Evolutionary conservation across 2,329 filamentous ascomycete genomes (phyloP).

Genomic region (Rosellinia necatrix): DNA sequence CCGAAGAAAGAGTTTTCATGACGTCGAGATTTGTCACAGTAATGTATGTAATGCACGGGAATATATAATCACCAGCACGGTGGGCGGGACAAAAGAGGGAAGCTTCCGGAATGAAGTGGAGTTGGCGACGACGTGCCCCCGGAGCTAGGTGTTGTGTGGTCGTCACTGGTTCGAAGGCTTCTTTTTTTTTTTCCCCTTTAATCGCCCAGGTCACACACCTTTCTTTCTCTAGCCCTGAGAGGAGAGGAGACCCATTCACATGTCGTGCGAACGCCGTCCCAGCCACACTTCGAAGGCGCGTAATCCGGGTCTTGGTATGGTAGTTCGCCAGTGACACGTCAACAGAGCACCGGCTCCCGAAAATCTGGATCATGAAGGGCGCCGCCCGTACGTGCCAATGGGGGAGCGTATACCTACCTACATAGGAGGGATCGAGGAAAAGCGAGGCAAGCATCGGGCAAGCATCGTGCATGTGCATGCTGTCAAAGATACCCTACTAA

Average conservation of each 20-base stretch:
- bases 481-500: constrained; percentile 17
- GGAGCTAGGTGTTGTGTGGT: not conserved
- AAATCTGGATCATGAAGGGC: constrained; percentile 33
- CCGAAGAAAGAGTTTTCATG: constrained; percentile 14
- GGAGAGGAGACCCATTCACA: constrained; percentile 24
- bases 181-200: no score
- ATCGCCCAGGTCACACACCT: constrained; percentile 16
- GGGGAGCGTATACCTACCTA: no score
- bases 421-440: constrained; percentile 1
- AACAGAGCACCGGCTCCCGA: constrained; percentile 33
- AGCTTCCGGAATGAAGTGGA: constrained; percentile 40
- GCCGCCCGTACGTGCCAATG: constrained; percentile 27
- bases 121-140: constrained; percentile 27
- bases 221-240: no score
- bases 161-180: no score
- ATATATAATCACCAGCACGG: constrained; percentile 23
- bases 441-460: constrained; percentile 28
- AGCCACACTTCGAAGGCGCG: constrained; percentile 23
- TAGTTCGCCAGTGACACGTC: constrained; percentile 35
- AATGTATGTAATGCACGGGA: constrained; percentile 12
- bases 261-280: constrained; percentile 4
- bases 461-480: constrained; percentile 20
- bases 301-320: constrained; percentile 20
- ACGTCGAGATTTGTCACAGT: constrained; percentile 26
- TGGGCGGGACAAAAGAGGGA: constrained; percentile 31